Evolutionary conservation across 164 flowering plant genomes (phyloP).

Genomic region (Vitis rupestris): DNA sequence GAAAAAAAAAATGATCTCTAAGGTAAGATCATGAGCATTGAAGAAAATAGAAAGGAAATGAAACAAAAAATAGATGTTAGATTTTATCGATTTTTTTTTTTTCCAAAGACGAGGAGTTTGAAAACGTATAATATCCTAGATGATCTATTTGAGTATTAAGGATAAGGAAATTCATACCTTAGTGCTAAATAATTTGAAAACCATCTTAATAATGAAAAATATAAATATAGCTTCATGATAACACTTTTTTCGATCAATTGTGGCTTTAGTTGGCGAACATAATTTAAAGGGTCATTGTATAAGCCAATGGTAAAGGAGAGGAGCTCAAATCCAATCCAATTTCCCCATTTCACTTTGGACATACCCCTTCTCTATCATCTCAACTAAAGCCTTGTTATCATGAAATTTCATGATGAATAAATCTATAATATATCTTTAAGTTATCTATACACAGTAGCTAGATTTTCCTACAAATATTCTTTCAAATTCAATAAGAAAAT

Average conservation of each 20-base stretch:
- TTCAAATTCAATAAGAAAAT: not conserved
- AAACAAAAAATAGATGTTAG: no score
- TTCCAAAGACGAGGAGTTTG: not conserved
- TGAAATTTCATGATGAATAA: no score
- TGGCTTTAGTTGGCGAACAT: slow-evolving; percentile 27
- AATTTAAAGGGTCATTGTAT: slow-evolving; percentile 31
- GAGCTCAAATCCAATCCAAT: slow-evolving; percentile 24
- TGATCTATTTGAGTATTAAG: no score
- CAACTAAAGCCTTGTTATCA: slow-evolving; percentile 22
- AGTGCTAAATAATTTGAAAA: slow-evolving; percentile 22
- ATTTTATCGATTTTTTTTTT: not conserved
- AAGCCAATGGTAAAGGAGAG: slow-evolving; percentile 29
- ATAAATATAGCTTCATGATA: slow-evolving; percentile 28
- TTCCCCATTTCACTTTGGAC: slow-evolving; percentile 24
- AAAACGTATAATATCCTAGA: no score
- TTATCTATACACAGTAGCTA: no score
- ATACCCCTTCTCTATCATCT: slow-evolving; percentile 24
- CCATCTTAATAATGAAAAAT: not conserved
- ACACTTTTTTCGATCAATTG: slow-evolving; percentile 27
- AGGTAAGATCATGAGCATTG: no score
- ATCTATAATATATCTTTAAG: no score
- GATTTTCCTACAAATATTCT: no score
- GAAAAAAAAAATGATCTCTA: no score
- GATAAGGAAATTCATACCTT: slow-evolving; percentile 21
- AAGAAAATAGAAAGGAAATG: no score